A percentile compares a stretch with the other conserved stretches of the same genome.
phyloP scores from a whole-genome alignment of 108 stramenopile species.

The Aurantiochytrium sp. region DNA sequence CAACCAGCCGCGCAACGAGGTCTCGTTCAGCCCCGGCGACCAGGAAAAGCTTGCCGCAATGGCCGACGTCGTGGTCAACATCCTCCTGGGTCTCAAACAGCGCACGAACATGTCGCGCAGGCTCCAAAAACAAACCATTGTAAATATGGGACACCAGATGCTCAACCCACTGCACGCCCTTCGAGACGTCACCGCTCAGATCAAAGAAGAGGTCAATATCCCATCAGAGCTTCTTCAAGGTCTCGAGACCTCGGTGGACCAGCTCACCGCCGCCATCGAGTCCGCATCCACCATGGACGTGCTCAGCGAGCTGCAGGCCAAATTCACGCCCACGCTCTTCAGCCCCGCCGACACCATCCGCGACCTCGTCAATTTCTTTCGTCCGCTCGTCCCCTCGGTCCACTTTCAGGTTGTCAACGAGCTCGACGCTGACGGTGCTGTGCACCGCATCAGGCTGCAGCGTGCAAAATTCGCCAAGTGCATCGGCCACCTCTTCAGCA shows the following conservation, averaged over 20 bases:
- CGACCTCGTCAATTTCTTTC: background rate
- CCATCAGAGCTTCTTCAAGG: background rate
- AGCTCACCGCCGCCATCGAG: background rate
- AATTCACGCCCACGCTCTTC: background rate
- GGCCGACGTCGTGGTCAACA: constrained; percentile 7
- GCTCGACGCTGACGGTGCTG: background rate
- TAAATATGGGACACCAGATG: constrained; percentile 5
- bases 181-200: background rate
- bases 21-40: background rate
- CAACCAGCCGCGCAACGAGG: background rate
- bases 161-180: background rate
- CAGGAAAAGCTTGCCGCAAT: background rate
- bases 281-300: background rate
- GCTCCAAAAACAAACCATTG: background rate
- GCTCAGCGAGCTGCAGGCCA: background rate
- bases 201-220: background rate
- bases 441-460: background rate
- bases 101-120: background rate
- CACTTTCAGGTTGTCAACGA: background rate
- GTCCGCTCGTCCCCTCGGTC: background rate
- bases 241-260: background rate
- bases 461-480: background rate
- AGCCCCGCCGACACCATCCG: background rate
- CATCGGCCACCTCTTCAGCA: background rate
- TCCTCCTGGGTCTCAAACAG: background rate